Conservation (phyloP, 345 rosid species). For the Mercurialis annua region DNA sequence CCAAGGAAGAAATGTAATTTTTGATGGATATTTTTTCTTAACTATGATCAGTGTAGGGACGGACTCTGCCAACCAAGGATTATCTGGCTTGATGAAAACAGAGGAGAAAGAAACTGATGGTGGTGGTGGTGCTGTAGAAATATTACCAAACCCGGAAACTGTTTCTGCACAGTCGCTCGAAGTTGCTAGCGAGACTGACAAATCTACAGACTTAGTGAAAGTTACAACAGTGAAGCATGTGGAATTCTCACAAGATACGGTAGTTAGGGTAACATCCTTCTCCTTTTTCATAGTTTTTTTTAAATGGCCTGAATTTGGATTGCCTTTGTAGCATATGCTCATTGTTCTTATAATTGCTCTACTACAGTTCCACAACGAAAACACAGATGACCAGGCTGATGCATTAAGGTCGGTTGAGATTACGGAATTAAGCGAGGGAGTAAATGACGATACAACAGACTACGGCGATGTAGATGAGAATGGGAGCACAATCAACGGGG, state of each 20-base stretch:
- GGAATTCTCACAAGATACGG: slow-evolving; percentile 37
- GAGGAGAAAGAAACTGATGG: slow-evolving; percentile 29
- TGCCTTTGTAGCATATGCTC: background rate
- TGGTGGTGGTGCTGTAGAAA: slow-evolving; percentile 27
- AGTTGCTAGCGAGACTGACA: slow-evolving; percentile 30
- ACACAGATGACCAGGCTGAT: slow-evolving; percentile 29
- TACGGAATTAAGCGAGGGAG: slow-evolving; percentile 42
- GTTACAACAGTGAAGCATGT: slow-evolving; percentile 31
- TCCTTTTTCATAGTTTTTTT: slow-evolving; percentile 9
- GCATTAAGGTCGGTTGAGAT: slow-evolving; percentile 32
- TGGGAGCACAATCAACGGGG: slow-evolving; percentile 44
- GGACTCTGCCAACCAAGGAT: slow-evolving; percentile 38
- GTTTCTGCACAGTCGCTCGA: slow-evolving; percentile 21
- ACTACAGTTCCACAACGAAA: slow-evolving; percentile 37
- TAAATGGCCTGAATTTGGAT: background rate
- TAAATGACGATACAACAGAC: slow-evolving; percentile 34
- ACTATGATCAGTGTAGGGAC: slow-evolving; percentile 41
- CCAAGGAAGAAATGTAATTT: background rate
- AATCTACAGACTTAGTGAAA: slow-evolving; percentile 35
- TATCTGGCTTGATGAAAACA: slow-evolving; percentile 35
- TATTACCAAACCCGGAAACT: slow-evolving; percentile 25
- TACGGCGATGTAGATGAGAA: slow-evolving; percentile 42
- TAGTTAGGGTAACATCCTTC: slow-evolving; percentile 39
- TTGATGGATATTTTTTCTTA: slow-evolving; percentile 11
- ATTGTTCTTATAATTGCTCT: slow-evolving; percentile 8